phyloP scores from a whole-genome alignment of 208 protist genomes.

The Leptomonas seymouri region DNA sequence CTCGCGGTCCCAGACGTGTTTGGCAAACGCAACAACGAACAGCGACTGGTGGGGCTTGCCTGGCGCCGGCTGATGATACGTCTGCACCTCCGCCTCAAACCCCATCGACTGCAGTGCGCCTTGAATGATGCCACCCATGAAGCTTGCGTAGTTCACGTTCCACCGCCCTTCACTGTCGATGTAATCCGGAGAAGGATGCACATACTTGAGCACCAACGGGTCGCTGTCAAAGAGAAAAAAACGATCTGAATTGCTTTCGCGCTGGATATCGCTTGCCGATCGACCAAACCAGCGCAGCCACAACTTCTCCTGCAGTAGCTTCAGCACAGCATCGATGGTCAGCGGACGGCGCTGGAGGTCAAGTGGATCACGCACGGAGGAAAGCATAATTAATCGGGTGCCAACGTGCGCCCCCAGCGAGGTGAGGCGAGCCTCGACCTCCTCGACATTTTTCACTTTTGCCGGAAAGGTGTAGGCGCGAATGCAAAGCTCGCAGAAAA shows the following conservation, averaged over 20 bases:
- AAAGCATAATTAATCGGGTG: slow-evolving; percentile 64
- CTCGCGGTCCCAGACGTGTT: slow-evolving; percentile 84
- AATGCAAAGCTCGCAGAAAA: slow-evolving; percentile 86
- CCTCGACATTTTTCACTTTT: slow-evolving; percentile 75
- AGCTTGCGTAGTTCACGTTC: slow-evolving; percentile 87
- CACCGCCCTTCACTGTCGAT: slow-evolving; percentile 71
- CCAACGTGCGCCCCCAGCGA: slow-evolving; percentile 74
- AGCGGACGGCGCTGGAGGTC: slow-evolving; percentile 61
- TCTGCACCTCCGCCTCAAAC: slow-evolving; percentile 79
- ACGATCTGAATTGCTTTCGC: slow-evolving; percentile 75
- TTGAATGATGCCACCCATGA: slow-evolving; percentile 83
- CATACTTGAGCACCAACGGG: slow-evolving; percentile 68
- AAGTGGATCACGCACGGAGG: slow-evolving; percentile 57
- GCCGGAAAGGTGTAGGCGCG: slow-evolving; percentile 75
- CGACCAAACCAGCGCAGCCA: slow-evolving; percentile 86
- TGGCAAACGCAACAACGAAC: slow-evolving; percentile 82
- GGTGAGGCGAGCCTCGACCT: slow-evolving; percentile 79
- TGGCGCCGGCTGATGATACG: slow-evolving; percentile 80
- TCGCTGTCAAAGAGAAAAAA: slow-evolving; percentile 86
- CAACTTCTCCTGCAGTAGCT: slow-evolving; percentile 74
- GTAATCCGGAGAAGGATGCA: slow-evolving; percentile 81
- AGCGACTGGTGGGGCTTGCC: slow-evolving; percentile 75
- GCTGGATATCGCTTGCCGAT: slow-evolving; percentile 76
- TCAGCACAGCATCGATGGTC: slow-evolving; percentile 63
- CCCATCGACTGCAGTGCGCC: slow-evolving; percentile 76